Percentiles rank a stretch among this genome's conserved stretches.
Evolutionary conservation across 257 asterid genomes (phyloP).

Genomic region (Gentiana straminea): DNA sequence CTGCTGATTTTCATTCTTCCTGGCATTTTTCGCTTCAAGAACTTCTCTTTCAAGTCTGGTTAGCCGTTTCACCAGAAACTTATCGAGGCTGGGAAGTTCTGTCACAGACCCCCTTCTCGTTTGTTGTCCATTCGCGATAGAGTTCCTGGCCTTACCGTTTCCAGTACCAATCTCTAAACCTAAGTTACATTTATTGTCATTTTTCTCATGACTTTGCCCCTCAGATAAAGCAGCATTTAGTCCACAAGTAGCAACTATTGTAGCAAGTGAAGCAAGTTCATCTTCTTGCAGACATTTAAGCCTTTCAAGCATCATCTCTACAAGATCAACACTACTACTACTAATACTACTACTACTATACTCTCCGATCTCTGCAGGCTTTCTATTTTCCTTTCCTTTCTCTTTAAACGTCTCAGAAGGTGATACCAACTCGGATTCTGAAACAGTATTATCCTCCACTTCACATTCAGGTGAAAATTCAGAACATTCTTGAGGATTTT

Average conservation of each 20-base stretch:
- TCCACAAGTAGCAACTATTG: slow-evolving; percentile 88
- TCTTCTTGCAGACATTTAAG: slow-evolving; percentile 68
- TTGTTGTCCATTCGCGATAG: slow-evolving; percentile 13
- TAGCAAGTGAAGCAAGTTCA: slow-evolving; percentile 92
- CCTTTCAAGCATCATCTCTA: slow-evolving; percentile 70
- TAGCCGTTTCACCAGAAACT: slow-evolving; percentile 71
- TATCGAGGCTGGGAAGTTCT: slow-evolving; percentile 71
- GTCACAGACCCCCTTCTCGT: slow-evolving; percentile 14
- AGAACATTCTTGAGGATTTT: slow-evolving; percentile 17
- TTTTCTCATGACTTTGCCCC: slow-evolving; percentile 20
- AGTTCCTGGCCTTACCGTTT: slow-evolving; percentile 15
- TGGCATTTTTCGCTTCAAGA: slow-evolving; percentile 65
- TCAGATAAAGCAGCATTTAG: slow-evolving; percentile 70
- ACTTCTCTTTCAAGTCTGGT: slow-evolving; percentile 91
- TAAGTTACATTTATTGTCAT: slow-evolving; percentile 3
- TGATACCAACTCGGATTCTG: slow-evolving; percentile 25
- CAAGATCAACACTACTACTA: slow-evolving; percentile 30
- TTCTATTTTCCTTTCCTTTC: too few species aligned
- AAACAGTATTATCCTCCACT: slow-evolving; percentile 26
- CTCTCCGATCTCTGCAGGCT: slow-evolving; percentile 16
- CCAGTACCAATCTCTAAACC: slow-evolving; percentile 21
- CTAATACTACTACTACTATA: slow-evolving; percentile 23
- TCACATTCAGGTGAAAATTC: slow-evolving; percentile 44
- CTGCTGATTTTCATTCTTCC: slow-evolving; percentile 30
- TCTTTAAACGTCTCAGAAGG: slow-evolving; percentile 7